Base-by-base conservation (phyloP, 208 protist genomes). In the Perkinsela sp. region DNA sequence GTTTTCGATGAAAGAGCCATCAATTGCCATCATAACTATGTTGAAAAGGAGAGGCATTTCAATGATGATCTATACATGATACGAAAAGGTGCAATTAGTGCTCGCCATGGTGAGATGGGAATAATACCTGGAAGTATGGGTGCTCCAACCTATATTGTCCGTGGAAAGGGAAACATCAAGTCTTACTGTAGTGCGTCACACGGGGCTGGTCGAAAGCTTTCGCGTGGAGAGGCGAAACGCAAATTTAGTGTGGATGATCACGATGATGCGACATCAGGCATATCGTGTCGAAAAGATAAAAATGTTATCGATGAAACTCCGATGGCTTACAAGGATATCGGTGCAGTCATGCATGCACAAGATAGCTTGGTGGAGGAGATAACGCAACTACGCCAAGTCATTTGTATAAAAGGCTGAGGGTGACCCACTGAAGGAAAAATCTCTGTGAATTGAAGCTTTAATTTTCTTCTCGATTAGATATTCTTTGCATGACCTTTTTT, bases 1-100 rank as follows among this genome's bases (percentile, higher is more conserved):
- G 72, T 76, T n/a, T 70, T 30, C 31, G 70, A 71, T 30, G 31
- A 75, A 13, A 66, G 72, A 16, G 83, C 81, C 1, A 78, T 93
- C 29, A 93, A 93, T 76, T 91, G 85, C 75, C 87, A 93, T 72
- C 87, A 93, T 74, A 93, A 93, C 75, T 93, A 93, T 74, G 76
- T 90, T 29, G 81, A 90, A 70, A 67, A 31, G 16, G 57, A 73
- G 6, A 22, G 67, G 15, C 69, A 70, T 28, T 69, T 29, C 57
- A 66, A 67, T n/a, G 69, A 86, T 69, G 66, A 74, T 29, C 76
- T 91, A 48, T 93, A 82, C 80, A 71, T 93, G 28, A 93, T 84
- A 1, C 75, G 87, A 13, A 93, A 93, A 69, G 87, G 87, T 1
- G 87, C 87, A 13, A 87, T 85, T 31, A 81, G 82, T 0, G 85